These are phyloP conservation scores for Pyronema domesticum DNA, from an alignment of 495 filamentous ascomycete genomes.

Conservation along the genomic window DNA sequence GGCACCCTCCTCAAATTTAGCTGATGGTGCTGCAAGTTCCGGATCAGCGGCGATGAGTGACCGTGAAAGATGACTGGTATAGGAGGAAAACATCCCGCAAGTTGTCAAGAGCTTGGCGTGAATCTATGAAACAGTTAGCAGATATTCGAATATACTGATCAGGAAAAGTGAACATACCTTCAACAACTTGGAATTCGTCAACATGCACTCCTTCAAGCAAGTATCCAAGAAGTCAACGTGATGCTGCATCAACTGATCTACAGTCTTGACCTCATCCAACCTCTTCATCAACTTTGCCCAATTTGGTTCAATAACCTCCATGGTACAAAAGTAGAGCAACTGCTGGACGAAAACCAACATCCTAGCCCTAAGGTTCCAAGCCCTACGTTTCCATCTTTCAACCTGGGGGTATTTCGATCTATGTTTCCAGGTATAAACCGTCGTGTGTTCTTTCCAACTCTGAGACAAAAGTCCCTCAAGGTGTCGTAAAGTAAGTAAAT, in stretches of 20 bases:
- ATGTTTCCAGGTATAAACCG: slow-evolving; percentile 67
- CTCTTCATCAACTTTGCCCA: slow-evolving; percentile 83
- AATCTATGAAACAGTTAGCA: slow-evolving; percentile 39
- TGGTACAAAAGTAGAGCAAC: slow-evolving; percentile 85
- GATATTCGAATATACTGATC: slow-evolving; percentile 5
- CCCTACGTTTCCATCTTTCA: slow-evolving; percentile 82
- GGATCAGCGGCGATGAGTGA: slow-evolving; percentile 59
- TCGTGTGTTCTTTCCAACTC: slow-evolving; percentile 79
- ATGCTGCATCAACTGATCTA: slow-evolving; percentile 97
- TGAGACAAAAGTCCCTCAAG: slow-evolving; percentile 67
- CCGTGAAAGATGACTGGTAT: slow-evolving; percentile 59
- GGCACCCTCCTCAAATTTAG: slow-evolving; percentile 26
- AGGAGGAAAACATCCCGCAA: slow-evolving; percentile 79
- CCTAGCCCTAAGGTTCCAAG: slow-evolving; percentile 76
- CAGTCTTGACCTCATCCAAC: slow-evolving; percentile 60
- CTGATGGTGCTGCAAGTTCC: slow-evolving; percentile 35
- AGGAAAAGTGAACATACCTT: slow-evolving; percentile 42
- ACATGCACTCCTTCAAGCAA: slow-evolving; percentile 95
- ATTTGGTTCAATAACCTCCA: slow-evolving; percentile 94
- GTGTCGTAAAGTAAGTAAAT: slow-evolving; percentile 72
- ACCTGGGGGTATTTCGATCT: slow-evolving; percentile 52
- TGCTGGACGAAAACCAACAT: slow-evolving; percentile 98
- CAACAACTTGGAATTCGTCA: slow-evolving; percentile 84
- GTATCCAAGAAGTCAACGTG: slow-evolving; percentile 97
- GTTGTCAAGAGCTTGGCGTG: slow-evolving; percentile 88